A percentile compares a stretch with the other conserved stretches of the same genome.
Conservation (phyloP, 306 rosid genomes). For the Acmispon strigosus region DNA sequence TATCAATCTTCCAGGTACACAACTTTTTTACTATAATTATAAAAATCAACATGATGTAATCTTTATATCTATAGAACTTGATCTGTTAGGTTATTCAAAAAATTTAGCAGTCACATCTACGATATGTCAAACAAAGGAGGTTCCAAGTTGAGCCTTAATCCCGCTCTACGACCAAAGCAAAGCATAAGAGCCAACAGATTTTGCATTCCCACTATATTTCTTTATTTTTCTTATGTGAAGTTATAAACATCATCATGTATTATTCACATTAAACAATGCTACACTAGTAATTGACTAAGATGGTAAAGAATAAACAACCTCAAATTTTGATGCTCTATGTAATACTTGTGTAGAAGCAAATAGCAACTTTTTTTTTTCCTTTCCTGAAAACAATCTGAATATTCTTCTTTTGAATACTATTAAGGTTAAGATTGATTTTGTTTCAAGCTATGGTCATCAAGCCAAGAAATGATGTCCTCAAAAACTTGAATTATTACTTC, state of each 20-base stretch:
- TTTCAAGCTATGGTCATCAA: slow-evolving; percentile 42
- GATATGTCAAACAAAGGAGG: too few species aligned
- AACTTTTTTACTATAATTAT: too few species aligned
- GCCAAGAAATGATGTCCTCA: slow-evolving; percentile 72
- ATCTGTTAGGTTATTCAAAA: too few species aligned
- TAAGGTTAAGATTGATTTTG: slow-evolving; percentile 7
- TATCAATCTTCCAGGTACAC: too few species aligned
- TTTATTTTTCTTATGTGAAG: neutral
- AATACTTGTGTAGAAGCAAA: neutral
- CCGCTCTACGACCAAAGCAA: too few species aligned
- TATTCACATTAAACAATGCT: neutral
- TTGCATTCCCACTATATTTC: too few species aligned
- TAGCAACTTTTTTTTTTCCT: neutral
- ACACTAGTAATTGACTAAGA: neutral
- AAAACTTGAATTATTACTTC: slow-evolving; percentile 51
- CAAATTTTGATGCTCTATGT: neutral
- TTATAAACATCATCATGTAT: neutral
- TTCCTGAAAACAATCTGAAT: neutral
- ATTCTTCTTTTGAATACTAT: neutral
- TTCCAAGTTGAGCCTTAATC: too few species aligned
- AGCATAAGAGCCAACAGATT: too few species aligned
- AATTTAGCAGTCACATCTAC: too few species aligned
- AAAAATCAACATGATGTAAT: too few species aligned
- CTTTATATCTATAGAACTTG: too few species aligned
- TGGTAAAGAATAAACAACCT: neutral